Conservation (phyloP, 306 rosid species). For the Inga laurina region DNA sequence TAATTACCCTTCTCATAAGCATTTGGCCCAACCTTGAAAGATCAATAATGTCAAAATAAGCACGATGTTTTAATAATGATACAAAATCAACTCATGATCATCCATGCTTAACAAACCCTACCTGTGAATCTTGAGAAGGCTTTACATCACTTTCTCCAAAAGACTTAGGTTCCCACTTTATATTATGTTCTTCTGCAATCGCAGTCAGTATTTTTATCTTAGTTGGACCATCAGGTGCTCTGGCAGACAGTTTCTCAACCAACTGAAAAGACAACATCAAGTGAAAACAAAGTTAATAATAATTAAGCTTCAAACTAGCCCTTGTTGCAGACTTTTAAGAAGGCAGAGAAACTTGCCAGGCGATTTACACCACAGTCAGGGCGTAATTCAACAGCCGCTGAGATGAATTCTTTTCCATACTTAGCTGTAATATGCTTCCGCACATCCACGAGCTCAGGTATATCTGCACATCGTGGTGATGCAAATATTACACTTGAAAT, state of each 20-base stretch:
- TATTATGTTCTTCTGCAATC: constrained; percentile 88
- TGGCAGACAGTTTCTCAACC: constrained; percentile 89
- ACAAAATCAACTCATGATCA: constrained; percentile 26
- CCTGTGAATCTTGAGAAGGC: constrained; percentile 68
- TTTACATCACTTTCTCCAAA: constrained; percentile 61
- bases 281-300: constrained; percentile 16
- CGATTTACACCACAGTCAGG: constrained; percentile 97
- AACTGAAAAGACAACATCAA: constrained; percentile 55
- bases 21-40: constrained; percentile 68
- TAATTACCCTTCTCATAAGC: constrained; percentile 51
- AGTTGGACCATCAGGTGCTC: constrained; percentile 89
- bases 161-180: constrained; percentile 86
- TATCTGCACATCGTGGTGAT: constrained; percentile 83
- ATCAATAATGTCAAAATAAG: constrained; percentile 21
- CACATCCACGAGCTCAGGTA: constrained; percentile 83
- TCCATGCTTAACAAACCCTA: constrained; percentile 37
- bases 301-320: constrained; percentile 23
- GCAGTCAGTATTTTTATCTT: constrained; percentile 74
- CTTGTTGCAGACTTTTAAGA: constrained; percentile 19
- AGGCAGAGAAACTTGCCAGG: constrained; percentile 61
- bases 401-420: constrained; percentile 83
- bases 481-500: constrained; percentile 87
- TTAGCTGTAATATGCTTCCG: constrained; percentile 75
- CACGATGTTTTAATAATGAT: background rate
- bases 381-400: constrained; percentile 83